Percentiles rank a stretch among this genome's conserved stretches.
Conservation (phyloP, 2,329 filamentous ascomycete genomes). For the Trichoderma harzianum region DNA sequence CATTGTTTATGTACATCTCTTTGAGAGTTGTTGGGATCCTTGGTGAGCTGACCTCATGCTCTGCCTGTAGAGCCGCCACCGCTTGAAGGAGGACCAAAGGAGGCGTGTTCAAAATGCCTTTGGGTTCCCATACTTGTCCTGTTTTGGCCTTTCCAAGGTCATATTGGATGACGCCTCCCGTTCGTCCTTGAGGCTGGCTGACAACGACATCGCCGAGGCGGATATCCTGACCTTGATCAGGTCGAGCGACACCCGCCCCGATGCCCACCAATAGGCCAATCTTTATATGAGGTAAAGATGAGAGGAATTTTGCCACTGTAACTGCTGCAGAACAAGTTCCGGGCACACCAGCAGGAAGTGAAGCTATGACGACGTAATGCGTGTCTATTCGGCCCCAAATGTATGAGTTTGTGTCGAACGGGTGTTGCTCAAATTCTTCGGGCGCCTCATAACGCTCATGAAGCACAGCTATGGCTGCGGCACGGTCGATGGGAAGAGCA, state of each 20-base stretch:
- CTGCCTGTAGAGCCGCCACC: too few species aligned
- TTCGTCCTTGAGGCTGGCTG: background rate
- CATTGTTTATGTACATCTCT: too few species aligned
- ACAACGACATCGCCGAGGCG: background rate
- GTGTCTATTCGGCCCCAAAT: background rate
- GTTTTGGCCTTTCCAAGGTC: background rate
- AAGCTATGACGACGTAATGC: background rate
- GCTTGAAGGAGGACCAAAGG: too few species aligned
- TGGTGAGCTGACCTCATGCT: too few species aligned
- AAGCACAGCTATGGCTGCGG: background rate
- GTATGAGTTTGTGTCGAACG: background rate
- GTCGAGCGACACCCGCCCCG: background rate
- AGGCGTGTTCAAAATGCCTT: too few species aligned
- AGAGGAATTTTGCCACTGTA: too few species aligned
- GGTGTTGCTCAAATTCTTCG: background rate
- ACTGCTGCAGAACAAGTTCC: too few species aligned
- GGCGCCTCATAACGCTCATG: background rate
- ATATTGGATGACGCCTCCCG: background rate
- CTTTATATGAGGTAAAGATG: background rate
- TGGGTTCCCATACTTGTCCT: too few species aligned
- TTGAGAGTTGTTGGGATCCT: too few species aligned
- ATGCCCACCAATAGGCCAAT: background rate
- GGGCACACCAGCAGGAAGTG: background rate
- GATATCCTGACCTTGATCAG: background rate
- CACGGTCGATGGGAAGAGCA: too few species aligned